Percentiles rank a stretch among this genome's conserved stretches.
These are phyloP conservation scores for Staphylotrichum tortipilum DNA, from an alignment of 495 filamentous ascomycete species.

Conservation along the genomic window DNA sequence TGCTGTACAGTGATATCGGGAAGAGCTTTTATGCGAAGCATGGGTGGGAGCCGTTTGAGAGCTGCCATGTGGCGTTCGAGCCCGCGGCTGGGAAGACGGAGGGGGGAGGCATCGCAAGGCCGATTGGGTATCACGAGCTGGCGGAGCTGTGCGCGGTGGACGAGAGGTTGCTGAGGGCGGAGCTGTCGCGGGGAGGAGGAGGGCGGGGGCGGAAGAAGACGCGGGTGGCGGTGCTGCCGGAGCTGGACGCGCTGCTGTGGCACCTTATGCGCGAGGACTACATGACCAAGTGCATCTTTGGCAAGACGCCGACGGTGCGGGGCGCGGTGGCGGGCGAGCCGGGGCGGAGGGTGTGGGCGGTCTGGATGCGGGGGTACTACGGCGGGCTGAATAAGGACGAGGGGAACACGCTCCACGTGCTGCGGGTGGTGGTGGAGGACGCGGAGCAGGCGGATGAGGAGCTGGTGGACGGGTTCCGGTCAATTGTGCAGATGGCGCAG, in stretches of 20 bases:
- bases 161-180: constrained; percentile 37
- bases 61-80: constrained; percentile 59
- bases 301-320: constrained; percentile 49
- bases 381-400: constrained; percentile 29
- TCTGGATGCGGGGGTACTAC: constrained; percentile 71
- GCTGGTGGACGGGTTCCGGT: constrained; percentile 49
- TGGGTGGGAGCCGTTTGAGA: constrained; percentile 71
- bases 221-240: constrained; percentile 62
- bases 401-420: constrained; percentile 67
- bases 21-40: constrained; percentile 78
- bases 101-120: constrained; percentile 18
- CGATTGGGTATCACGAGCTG: constrained; percentile 45
- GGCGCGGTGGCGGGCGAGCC: constrained; percentile 52
- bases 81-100: constrained; percentile 12
- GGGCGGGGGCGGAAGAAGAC: too few species aligned
- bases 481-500: constrained; percentile 36
- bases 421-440: constrained; percentile 68
- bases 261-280: constrained; percentile 84
- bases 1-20: constrained; percentile 91
- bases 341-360: constrained; percentile 59
- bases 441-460: constrained; percentile 29
- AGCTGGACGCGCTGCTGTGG: constrained; percentile 68
- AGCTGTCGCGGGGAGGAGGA: constrained; percentile 28
- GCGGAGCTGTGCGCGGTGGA: constrained; percentile 50
- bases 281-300: constrained; percentile 48